Evolutionary conservation across 2,329 filamentous ascomycete species (phyloP), one percentile per base, ranked within the genome.

Genomic region (Fusarium sp.): DNA sequence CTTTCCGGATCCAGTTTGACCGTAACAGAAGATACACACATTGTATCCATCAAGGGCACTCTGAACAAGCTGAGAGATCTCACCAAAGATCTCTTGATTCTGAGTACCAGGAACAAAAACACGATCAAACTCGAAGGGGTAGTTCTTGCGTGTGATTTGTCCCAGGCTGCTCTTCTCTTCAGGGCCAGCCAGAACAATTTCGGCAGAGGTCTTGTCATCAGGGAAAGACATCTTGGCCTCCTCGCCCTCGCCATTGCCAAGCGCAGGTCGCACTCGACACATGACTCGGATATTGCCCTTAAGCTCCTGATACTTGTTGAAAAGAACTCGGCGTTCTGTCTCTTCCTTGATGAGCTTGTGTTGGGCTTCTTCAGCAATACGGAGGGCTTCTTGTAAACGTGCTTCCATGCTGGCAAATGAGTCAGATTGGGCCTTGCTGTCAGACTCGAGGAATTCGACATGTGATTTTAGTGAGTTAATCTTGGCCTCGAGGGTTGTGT

Each of bases 231-330:
- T 93, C 54, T 89, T 88, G 6, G 95, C 94, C 15, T 89, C 85
- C 27, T 90, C 86, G 10, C 90, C 90, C 62, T 92, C 91, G 1
- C 83, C 80, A 1, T 80, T 74, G 27, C 85, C 85, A 26, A 92
- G 84, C 0, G 91, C 85, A 2, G 96, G 96, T 42, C 97, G 91
- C 32, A 98, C 95, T 79, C 96, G 91, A 78, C 95, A 98, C 89
- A 99, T 99, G 73, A 99, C 96, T 23, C 96, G 92, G 77, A 99
- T 99, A 78, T 99, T 99, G 76, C 96, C 96, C 81, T 97, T 98
- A 65, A 99, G 88, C 78, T 99, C 96, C 80, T 99, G 94, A 49
- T 99, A 95, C 80, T 97, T 96, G 81, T 98, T 98, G 84, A 98
- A 97, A 0, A 99, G 87, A 74, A 97, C 95, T 26, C 96, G 89